These are phyloP conservation scores for Crithidia bombi DNA, from an alignment of 208 protist species.

Conservation along the genomic window DNA sequence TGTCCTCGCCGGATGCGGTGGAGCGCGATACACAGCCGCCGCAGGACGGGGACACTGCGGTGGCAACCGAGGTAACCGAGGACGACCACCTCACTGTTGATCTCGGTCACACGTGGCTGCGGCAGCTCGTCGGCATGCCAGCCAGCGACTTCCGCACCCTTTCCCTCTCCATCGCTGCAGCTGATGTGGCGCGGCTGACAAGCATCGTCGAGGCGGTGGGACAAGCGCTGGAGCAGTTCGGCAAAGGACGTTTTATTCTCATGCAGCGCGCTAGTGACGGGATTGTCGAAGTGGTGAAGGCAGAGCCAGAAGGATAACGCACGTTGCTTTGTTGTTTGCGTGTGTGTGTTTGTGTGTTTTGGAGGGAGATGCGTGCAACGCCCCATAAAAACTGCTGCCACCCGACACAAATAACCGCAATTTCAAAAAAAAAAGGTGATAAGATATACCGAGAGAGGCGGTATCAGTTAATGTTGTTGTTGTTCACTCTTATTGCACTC, in stretches of 20 bases:
- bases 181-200: constrained; percentile 43
- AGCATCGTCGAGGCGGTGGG: constrained; percentile 50
- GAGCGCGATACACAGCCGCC: constrained; percentile 29
- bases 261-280: constrained; percentile 40
- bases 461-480: too few relatives aligned
- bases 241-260: constrained; percentile 45
- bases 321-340: background rate
- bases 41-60: too few relatives aligned
- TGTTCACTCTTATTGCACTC: background rate
- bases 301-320: constrained; percentile 11
- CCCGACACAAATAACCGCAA: too few relatives aligned
- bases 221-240: constrained; percentile 54
- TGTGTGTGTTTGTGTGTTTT: too few relatives aligned
- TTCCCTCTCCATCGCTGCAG: constrained; percentile 30
- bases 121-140: constrained; percentile 58
- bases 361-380: too few relatives aligned
- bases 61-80: constrained; percentile 9
- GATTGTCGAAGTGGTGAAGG: constrained; percentile 52
- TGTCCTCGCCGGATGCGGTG: constrained; percentile 40
- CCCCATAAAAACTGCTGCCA: too few relatives aligned
- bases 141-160: constrained; percentile 47
- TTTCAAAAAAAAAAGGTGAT: too few relatives aligned
- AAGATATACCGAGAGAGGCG: too few relatives aligned
- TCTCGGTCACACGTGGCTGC: constrained; percentile 71
- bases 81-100: constrained; percentile 50